Evolutionary conservation across 2,329 filamentous ascomycete genomes (phyloP).

Genomic region (Penicillium sp.): DNA sequence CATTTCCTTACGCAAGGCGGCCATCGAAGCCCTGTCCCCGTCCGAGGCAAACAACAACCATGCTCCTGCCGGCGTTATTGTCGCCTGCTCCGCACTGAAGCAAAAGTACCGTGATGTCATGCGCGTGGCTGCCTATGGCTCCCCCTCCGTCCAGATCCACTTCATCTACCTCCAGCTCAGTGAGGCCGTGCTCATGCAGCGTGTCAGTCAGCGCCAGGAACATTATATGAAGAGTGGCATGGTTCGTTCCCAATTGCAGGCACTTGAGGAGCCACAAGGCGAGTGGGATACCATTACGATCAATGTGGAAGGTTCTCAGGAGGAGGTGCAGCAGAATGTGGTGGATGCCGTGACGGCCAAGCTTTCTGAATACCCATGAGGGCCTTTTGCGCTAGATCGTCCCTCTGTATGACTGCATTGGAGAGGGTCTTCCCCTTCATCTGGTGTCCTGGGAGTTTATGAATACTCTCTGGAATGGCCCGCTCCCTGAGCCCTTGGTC

Average conservation of each 20-base stretch:
- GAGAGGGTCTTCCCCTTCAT: slow-evolving; percentile 4
- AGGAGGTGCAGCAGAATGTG: slow-evolving; percentile 59
- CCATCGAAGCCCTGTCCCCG: slow-evolving; percentile 50
- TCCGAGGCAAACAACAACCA: slow-evolving; percentile 38
- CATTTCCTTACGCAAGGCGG: slow-evolving; percentile 66
- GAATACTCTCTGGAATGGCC: slow-evolving; percentile 1
- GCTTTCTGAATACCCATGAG: slow-evolving; percentile 47
- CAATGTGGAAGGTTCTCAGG: slow-evolving; percentile 57
- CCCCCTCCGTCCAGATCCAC: slow-evolving; percentile 72
- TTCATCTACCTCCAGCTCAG: slow-evolving; percentile 86
- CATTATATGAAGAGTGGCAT: slow-evolving; percentile 97
- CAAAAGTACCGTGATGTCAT: slow-evolving; percentile 95
- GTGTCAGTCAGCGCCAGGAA: slow-evolving; percentile 70
- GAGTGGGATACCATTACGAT: slow-evolving; percentile 67
- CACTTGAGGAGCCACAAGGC: slow-evolving; percentile 81
- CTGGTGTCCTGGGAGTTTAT: slow-evolving; percentile 20
- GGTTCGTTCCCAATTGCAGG: slow-evolving; percentile 88
- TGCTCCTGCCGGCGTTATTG: slow-evolving; percentile 72
- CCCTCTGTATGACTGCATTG: slow-evolving; percentile 8
- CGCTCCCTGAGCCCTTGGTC: neutral
- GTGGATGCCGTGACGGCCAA: slow-evolving; percentile 57
- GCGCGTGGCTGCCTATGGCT: slow-evolving; percentile 73
- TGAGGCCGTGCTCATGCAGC: slow-evolving; percentile 69
- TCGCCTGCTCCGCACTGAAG: slow-evolving; percentile 95
- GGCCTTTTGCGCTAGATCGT: neutral